These are phyloP conservation scores for Cercospora janseana DNA, from an alignment of 2,329 filamentous ascomycete genomes.

Conservation along the genomic window DNA sequence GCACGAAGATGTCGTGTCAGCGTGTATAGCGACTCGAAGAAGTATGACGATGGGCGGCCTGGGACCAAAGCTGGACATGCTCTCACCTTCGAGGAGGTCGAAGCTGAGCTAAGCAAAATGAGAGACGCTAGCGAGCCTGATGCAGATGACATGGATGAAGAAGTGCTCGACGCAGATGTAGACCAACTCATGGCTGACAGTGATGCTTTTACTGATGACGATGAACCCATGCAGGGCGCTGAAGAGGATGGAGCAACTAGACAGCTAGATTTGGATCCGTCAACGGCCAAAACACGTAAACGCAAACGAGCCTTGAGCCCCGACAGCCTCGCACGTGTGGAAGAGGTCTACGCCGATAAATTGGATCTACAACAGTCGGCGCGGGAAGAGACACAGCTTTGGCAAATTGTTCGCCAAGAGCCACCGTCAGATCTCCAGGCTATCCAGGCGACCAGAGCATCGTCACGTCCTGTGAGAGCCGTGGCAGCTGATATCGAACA, in stretches of 20 bases:
- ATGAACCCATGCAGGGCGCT: too few species aligned
- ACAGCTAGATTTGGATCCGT: too few species aligned
- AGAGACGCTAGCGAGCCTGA: slow-evolving; percentile 40
- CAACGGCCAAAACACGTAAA: too few species aligned
- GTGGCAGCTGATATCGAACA: neutral
- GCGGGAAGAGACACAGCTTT: neutral
- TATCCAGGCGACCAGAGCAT: neutral
- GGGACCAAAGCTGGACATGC: slow-evolving; percentile 29
- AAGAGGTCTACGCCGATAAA: neutral
- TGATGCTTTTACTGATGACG: slow-evolving; percentile 20
- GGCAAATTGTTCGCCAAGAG: neutral
- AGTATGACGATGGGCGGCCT: slow-evolving; percentile 32
- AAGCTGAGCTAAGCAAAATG: slow-evolving; percentile 39
- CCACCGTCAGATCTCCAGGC: neutral
- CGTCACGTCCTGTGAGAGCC: neutral
- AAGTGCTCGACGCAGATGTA: slow-evolving; percentile 15
- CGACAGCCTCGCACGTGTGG: neutral
- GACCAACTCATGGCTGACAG: slow-evolving; percentile 19
- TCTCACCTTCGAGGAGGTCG: slow-evolving; percentile 44
- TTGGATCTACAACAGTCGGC: neutral
- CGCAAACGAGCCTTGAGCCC: neutral
- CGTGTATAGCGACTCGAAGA: slow-evolving; percentile 43
- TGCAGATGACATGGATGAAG: slow-evolving; percentile 46
- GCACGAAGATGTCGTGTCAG: slow-evolving; percentile 54
- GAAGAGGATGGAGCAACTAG: too few species aligned